Conservation (phyloP, 768 basidiomycete species). For the Suillus americanus region DNA sequence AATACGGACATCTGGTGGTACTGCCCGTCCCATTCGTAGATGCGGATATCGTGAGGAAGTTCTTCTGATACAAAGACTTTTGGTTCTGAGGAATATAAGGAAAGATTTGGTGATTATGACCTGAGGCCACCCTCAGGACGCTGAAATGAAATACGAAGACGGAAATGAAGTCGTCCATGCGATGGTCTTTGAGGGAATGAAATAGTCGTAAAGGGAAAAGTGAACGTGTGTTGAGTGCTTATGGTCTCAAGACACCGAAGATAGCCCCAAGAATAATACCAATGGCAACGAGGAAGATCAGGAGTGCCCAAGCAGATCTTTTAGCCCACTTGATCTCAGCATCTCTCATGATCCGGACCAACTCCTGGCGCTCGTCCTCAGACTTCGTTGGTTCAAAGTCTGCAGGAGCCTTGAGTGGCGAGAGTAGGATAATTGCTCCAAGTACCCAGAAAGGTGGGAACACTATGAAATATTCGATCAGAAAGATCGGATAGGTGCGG, state of each 20-base stretch:
- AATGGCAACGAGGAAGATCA: constrained; percentile 8
- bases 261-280: constrained; percentile 7
- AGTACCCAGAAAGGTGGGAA: constrained; percentile 52
- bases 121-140: neutral
- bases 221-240: neutral
- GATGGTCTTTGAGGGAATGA: neutral
- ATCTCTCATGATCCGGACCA: constrained; percentile 33
- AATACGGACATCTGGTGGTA: constrained; percentile 9
- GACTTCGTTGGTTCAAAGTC: constrained; percentile 33
- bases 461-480: constrained; percentile 27
- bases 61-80: constrained; percentile 5
- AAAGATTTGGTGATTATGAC: neutral
- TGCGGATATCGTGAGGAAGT: neutral
- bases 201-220: neutral
- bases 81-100: neutral
- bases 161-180: constrained; percentile 2
- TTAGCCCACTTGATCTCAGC: constrained; percentile 43
- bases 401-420: constrained; percentile 38
- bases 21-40: neutral
- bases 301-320: constrained; percentile 26
- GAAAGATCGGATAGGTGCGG: neutral
- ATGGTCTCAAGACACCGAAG: constrained; percentile 10
- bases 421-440: constrained; percentile 39
- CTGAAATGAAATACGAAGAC: constrained; percentile 1
- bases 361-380: constrained; percentile 31